Percentiles rank a stretch among this genome's conserved stretches.
phyloP scores from a whole-genome alignment of 768 basidiomycete genomes.

The Paxillus involutus region DNA sequence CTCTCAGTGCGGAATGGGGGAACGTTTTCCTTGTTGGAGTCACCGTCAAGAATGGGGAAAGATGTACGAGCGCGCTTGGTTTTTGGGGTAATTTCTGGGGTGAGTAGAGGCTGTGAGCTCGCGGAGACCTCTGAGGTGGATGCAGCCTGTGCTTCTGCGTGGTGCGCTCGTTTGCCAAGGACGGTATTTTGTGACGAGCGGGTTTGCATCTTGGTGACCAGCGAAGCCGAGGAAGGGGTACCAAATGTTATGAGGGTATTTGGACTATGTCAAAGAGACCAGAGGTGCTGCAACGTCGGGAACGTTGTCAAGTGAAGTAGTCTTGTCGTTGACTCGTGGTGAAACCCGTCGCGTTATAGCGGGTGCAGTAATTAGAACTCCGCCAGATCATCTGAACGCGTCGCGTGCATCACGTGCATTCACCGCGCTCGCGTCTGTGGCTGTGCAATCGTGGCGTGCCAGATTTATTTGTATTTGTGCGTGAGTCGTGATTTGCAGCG shows the following conservation, averaged over 20 bases:
- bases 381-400: slow-evolving; percentile 26
- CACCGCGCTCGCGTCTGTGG: slow-evolving; percentile 5
- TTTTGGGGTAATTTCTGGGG: slow-evolving; percentile 64
- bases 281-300: not conserved
- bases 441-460: not conserved
- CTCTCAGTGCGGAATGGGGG: slow-evolving; percentile 53
- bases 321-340: not conserved
- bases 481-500: too few relatives aligned
- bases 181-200: slow-evolving; percentile 43
- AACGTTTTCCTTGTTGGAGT: slow-evolving; percentile 76
- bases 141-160: slow-evolving; percentile 24
- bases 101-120: slow-evolving; percentile 20
- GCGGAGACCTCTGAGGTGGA: slow-evolving; percentile 3
- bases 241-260: not conserved
- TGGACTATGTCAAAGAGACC: not conserved
- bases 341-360: slow-evolving; percentile 14
- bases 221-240: not conserved
- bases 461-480: too few relatives aligned
- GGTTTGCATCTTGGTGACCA: slow-evolving; percentile 37
- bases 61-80: slow-evolving; percentile 63
- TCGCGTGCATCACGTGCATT: slow-evolving; percentile 14
- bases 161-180: slow-evolving; percentile 51
- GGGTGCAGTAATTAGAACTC: slow-evolving; percentile 22
- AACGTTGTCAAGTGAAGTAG: slow-evolving; percentile 1
- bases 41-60: slow-evolving; percentile 42